These are phyloP conservation scores for Diplodia mutila DNA, from an alignment of 2,329 filamentous ascomycete genomes.

Conservation along the genomic window DNA sequence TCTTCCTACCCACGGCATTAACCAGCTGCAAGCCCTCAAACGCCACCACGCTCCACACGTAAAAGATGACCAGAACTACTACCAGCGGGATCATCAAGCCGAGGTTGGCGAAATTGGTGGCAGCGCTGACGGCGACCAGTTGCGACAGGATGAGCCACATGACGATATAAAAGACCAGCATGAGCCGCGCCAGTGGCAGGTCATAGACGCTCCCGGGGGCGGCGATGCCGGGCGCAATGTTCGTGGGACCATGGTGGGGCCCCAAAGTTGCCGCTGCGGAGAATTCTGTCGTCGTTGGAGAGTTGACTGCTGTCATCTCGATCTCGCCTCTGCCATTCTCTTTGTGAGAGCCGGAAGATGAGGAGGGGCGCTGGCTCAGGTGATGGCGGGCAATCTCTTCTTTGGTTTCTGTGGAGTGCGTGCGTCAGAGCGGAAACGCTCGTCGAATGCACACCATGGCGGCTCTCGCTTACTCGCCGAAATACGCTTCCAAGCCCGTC, in stretches of 20 bases:
- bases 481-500: constrained; percentile 34
- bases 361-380: background rate
- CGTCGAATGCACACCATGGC: no score
- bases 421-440: background rate
- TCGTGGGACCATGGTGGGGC: background rate
- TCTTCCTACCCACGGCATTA: constrained; percentile 26
- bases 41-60: constrained; percentile 9
- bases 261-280: background rate
- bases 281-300: background rate
- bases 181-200: background rate
- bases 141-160: constrained; percentile 6
- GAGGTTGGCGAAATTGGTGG: constrained; percentile 10
- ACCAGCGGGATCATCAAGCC: constrained; percentile 16
- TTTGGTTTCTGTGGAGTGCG: background rate
- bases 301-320: background rate
- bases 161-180: constrained; percentile 9
- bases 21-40: constrained; percentile 12
- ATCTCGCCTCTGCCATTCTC: background rate
- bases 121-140: constrained; percentile 18
- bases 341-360: background rate
- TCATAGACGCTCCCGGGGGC: background rate
- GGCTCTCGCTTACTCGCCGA: constrained; percentile 31
- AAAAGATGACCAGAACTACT: background rate
- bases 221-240: background rate
- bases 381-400: background rate